phyloP scores from a whole-genome alignment of 208 protist genomes.

The Angomonas ambiguus region DNA sequence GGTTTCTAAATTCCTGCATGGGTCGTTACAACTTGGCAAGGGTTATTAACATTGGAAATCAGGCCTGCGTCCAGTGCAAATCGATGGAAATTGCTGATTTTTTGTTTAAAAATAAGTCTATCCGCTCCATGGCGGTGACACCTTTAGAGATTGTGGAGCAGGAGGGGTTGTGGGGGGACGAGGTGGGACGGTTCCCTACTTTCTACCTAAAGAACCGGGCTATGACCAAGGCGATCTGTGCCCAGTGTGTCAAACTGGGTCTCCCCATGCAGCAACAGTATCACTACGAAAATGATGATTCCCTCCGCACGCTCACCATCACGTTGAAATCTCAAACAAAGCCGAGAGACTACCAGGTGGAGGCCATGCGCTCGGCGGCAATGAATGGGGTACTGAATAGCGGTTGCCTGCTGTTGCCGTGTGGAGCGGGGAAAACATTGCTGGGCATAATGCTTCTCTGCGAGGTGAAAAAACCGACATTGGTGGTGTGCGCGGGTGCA shows the following conservation, averaged over 20 bases:
- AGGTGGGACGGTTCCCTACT: slow-evolving; percentile 18
- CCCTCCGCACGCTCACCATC: slow-evolving; percentile 55
- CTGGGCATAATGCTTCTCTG: slow-evolving; percentile 96
- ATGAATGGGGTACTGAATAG: slow-evolving; percentile 61
- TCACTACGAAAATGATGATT: slow-evolving; percentile 66
- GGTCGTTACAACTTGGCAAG: slow-evolving; percentile 71
- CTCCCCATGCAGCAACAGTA: slow-evolving; percentile 85
- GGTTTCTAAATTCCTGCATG: slow-evolving; percentile 76
- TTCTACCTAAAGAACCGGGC: slow-evolving; percentile 57
- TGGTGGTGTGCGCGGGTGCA: slow-evolving; percentile 93
- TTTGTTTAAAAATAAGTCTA: slow-evolving; percentile 45
- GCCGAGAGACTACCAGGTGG: slow-evolving; percentile 78
- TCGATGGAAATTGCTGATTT: slow-evolving; percentile 37
- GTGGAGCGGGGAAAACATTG: slow-evolving; percentile 99
- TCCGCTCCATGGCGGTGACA: slow-evolving; percentile 38
- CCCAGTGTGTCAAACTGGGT: slow-evolving; percentile 68
- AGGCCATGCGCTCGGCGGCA: slow-evolving; percentile 70
- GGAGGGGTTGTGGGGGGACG: slow-evolving; percentile 20
- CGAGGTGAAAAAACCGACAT: slow-evolving; percentile 93
- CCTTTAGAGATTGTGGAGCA: slow-evolving; percentile 32
- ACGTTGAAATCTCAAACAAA: slow-evolving; percentile 64
- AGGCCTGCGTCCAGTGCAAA: slow-evolving; percentile 67
- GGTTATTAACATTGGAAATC: slow-evolving; percentile 57
- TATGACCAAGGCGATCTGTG: slow-evolving; percentile 55
- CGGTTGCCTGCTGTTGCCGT: slow-evolving; percentile 99